Conservation (phyloP, 768 basidiomycete species). For the Pluteus cervinus region DNA sequence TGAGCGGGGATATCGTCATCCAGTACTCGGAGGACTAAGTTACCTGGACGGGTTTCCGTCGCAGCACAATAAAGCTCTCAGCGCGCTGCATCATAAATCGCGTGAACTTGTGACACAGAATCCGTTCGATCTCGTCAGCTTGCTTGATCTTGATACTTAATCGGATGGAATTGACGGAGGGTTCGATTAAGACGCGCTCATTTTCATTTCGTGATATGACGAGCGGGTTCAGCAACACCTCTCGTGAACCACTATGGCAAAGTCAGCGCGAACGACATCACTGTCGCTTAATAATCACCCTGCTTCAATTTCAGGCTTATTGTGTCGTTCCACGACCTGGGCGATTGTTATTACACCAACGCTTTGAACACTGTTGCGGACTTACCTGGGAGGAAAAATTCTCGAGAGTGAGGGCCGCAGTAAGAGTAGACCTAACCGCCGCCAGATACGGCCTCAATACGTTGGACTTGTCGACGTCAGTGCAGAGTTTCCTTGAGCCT, state of each 20-base stretch:
- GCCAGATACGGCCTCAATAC: slow-evolving; percentile 93
- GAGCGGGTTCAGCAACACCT: slow-evolving; percentile 90
- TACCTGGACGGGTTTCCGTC: slow-evolving; percentile 89
- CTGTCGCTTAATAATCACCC: slow-evolving; percentile 34
- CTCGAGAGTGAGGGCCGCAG: slow-evolving; percentile 95
- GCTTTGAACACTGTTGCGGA: slow-evolving; percentile 9
- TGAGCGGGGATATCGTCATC: slow-evolving; percentile 1
- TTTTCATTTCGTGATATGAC: slow-evolving; percentile 96
- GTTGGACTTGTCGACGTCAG: slow-evolving; percentile 63
- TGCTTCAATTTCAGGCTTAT: slow-evolving; percentile 93
- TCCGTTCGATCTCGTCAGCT: slow-evolving; percentile 97
- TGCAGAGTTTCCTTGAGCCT: not conserved
- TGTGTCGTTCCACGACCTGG: slow-evolving; percentile 94
- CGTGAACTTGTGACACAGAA: slow-evolving; percentile 96
- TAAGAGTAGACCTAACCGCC: slow-evolving; percentile 91
- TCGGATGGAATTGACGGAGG: slow-evolving; percentile 94
- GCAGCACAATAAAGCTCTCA: slow-evolving; percentile 93
- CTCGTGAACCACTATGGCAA: slow-evolving; percentile 70
- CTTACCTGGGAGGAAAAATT: slow-evolving; percentile 95
- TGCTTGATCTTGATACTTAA: slow-evolving; percentile 99
- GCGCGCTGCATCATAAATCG: slow-evolving; percentile 99
- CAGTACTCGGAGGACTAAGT: slow-evolving; percentile 17
- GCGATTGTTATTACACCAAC: slow-evolving; percentile 13
- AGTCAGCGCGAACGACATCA: slow-evolving; percentile 5
- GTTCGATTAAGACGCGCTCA: slow-evolving; percentile 95